Conservation (phyloP, 306 rosid genomes). For the Trichosanthes cucumerina region DNA sequence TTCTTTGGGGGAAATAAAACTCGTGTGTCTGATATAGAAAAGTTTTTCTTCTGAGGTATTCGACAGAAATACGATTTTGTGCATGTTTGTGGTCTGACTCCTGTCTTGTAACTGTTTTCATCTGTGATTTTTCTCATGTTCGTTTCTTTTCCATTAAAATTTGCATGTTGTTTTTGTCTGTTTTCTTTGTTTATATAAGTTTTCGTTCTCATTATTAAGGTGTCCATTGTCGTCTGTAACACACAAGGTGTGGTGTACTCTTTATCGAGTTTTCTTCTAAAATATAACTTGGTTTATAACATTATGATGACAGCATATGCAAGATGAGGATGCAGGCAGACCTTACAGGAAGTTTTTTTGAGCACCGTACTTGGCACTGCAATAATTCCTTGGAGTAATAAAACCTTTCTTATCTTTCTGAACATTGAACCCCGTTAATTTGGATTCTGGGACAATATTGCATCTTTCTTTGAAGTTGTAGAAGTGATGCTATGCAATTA, state of each 20-base stretch:
- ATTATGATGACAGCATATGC: slow-evolving; percentile 56
- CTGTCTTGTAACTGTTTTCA: neutral
- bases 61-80: neutral
- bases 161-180: neutral
- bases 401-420: neutral
- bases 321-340: slow-evolving; percentile 85
- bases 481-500: slow-evolving; percentile 4
- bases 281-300: neutral
- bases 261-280: neutral
- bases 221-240: neutral
- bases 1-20: neutral
- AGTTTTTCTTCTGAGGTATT: neutral
- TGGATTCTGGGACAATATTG: neutral
- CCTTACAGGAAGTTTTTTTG: slow-evolving; percentile 77
- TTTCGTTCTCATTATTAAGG: neutral
- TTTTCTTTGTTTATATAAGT: neutral
- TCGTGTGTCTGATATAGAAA: neutral
- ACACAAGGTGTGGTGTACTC: neutral
- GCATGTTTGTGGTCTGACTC: neutral
- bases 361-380: slow-evolving; percentile 3
- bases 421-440: neutral
- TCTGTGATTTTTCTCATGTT: neutral
- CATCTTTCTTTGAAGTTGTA: slow-evolving; percentile 6
- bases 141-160: neutral
- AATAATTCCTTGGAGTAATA: neutral